Evolutionary conservation across 2,329 filamentous ascomycete genomes (phyloP), one percentile per base, ranked within the genome.

Genomic region (Talaromyces sp.): DNA sequence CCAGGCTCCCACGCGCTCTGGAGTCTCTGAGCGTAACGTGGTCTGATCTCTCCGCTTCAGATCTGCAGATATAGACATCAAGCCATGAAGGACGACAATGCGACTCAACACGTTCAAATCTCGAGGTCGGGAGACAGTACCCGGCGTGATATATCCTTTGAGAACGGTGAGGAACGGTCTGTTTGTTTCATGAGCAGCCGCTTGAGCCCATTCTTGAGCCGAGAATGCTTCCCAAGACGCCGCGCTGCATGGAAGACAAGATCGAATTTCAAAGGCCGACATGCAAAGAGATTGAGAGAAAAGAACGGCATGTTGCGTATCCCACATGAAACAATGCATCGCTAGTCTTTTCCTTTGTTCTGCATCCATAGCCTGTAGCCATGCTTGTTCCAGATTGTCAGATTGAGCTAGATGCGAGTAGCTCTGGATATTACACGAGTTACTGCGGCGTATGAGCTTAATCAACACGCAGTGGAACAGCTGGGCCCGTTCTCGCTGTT

Each of bases 211-310:
- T 39, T 80, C 77, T 6, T 79, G 75, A 0, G 84, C 80, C 0
- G 82, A 80, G 1, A 77, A 71, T 1, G 86, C 84, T 69, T 87
- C 85, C 85, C 86, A 88, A 0, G 82, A 67, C 0, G 76, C 70
- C 57, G 84, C 78, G 44, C 80, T 77, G 67, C 83, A 87, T 0
- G 85, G 86, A 2, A 88, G 70, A 1, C 80, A 77, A 0, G 84
- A 79, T 0, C 84, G 80, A 0, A 88, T 77, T 67, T 88, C 85
- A 57, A 87, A 87, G 0, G 85, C 83, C 1, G 84, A 87, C 85
- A 88, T 88, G 72, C 85, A 88, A 0, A 88, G 78, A 4, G 83
- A 86, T 68, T 88, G 85, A n/a, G 84, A 87, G 70, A 88, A 88
- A 0, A 88, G 76, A 0, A 87, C 84, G 0, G 85, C 85, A 64